Conservation (phyloP, 805 yeast genomes). For the Wickerhamia fluorescens region DNA sequence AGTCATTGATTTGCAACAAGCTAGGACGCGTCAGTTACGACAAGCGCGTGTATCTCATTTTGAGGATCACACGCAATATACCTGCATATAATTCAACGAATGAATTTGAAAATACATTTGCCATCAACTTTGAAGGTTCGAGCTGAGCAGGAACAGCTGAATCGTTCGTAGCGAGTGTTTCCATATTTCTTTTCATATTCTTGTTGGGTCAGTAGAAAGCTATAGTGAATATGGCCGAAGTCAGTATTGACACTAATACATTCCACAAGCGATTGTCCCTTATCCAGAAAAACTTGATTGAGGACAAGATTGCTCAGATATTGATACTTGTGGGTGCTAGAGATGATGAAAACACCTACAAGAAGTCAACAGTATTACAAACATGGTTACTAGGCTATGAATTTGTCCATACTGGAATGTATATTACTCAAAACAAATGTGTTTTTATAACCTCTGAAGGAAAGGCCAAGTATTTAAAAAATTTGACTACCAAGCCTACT, state of each 20-base stretch:
- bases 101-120: no score
- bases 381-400: conserved; percentile 93
- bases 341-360: conserved; percentile 84
- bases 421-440: conserved; percentile 51
- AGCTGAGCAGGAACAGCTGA: no score
- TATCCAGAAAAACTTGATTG: conserved; percentile 27
- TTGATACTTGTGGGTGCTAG: conserved; percentile 76
- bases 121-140: no score
- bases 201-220: no score
- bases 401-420: conserved; percentile 84
- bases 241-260: conserved; percentile 43
- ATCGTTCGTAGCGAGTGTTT: no score
- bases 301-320: conserved; percentile 18
- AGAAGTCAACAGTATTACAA: conserved; percentile 79
- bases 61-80: no score
- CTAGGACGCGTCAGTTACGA: no score
- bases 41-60: no score
- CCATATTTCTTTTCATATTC: no score
- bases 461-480: conserved; percentile 72
- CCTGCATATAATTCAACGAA: no score
- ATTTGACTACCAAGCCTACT: conserved; percentile 41
- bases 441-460: conserved; percentile 72
- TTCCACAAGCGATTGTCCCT: conserved; percentile 48
- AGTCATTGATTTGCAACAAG: no score
- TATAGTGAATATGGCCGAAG: conserved; percentile 47